These are phyloP conservation scores for Iodosphaeria phyllophila DNA, from an alignment of 2,329 filamentous ascomycete genomes.

Conservation along the genomic window DNA sequence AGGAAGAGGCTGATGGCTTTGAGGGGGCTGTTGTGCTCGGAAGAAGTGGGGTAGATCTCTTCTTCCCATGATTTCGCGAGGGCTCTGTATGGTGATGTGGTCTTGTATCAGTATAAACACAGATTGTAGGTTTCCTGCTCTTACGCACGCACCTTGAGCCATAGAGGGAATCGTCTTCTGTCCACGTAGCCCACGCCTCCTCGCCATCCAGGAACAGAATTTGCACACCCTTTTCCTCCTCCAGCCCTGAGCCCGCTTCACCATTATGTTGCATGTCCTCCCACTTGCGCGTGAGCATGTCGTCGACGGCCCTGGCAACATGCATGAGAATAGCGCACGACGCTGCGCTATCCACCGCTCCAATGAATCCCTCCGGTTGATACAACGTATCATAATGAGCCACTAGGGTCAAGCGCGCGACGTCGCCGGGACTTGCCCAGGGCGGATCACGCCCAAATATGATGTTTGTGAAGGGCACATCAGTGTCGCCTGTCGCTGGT, in stretches of 20 bases:
- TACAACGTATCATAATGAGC: constrained; percentile 89
- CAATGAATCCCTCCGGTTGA: constrained; percentile 69
- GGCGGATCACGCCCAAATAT: constrained; percentile 80
- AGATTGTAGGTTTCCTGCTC: background rate
- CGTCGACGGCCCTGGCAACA: constrained; percentile 62
- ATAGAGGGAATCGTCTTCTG: constrained; percentile 66
- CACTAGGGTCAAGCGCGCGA: constrained; percentile 66
- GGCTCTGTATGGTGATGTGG: constrained; percentile 25
- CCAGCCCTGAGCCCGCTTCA: constrained; percentile 32
- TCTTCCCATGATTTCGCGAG: constrained; percentile 70
- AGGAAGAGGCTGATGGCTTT: constrained; percentile 75
- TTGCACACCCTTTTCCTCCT: constrained; percentile 69
- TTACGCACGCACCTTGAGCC: constrained; percentile 46
- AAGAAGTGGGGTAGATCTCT: constrained; percentile 47
- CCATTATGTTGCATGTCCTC: constrained; percentile 45
- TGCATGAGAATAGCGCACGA: constrained; percentile 91
- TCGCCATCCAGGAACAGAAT: constrained; percentile 85
- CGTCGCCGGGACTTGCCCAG: constrained; percentile 54
- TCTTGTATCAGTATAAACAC: background rate
- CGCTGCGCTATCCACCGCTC: constrained; percentile 82
- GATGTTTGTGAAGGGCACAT: constrained; percentile 73
- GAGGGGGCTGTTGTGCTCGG: constrained; percentile 57
- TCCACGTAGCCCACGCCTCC: constrained; percentile 77
- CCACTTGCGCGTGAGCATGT: constrained; percentile 69
- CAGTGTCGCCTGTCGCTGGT: constrained; percentile 48